Evolutionary conservation across 192 early-diverging fungal species (phyloP), one percentile per base, ranked within the genome.

Genomic region (Backusella luteola): DNA sequence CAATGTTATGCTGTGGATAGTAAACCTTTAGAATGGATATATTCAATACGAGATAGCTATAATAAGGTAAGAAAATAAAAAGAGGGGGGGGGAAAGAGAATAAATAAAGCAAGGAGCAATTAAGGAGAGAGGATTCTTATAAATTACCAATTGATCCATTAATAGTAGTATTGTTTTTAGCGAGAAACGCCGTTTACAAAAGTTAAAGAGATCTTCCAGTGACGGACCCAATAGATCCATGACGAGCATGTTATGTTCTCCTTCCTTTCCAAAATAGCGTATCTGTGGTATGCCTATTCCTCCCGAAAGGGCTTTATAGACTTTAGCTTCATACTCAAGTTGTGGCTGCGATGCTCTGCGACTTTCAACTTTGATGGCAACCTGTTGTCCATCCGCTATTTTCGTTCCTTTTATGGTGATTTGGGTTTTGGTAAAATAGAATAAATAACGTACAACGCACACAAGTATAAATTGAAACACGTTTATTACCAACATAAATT

Each of bases 311-410:
- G 94, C 86, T 81, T 95, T 96, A 89, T 99, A 99, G 29, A 99
- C 96, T 80, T 93, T 91, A 41, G 96, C 91, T 80, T 99, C 98
- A 83, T 98, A 99, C 84, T 98, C 97, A 11, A 99, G 87, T 81
- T 98, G 97, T 67, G 96, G 96, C 77, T 99, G 97, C 81, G 94
- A 94, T 35, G 97, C 96, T 85, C 94, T 94, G 66, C 94, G 90
- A 19, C 91, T 90, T 87, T 99, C 98, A 38, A 99, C 88, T 85
- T 99, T 99, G 84, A 98, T 96, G 52, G 97, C 98, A 12, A 99
- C 96, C 81, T 99, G 96, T 80, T 99, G 96, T 69, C 93, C 93
- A 69, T 94, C 95, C 80, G 94, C 88, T 34, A 95, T 86, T 79
- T 94, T 96, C 32, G 93, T 93, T 5, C 94, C 95, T 93, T 71